A percentile compares a stretch with the other conserved stretches of the same genome.
Conservation (phyloP, 129 eudicot genomes). For the Pulicaria dysenterica region DNA sequence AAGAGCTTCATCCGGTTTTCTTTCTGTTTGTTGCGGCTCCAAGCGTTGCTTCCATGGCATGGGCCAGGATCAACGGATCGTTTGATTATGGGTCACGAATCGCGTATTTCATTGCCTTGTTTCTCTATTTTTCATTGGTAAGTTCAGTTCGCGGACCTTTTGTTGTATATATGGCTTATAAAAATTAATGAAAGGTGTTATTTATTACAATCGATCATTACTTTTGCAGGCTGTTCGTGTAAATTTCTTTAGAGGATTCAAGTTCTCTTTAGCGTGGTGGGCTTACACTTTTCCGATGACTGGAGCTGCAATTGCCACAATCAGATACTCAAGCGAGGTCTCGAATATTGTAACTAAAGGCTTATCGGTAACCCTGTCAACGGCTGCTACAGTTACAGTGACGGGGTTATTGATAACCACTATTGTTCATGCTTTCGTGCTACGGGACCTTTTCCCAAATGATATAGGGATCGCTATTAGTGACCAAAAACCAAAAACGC, state of each 20-base stretch:
- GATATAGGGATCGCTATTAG: slow-evolving; percentile 88
- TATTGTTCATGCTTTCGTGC: slow-evolving; percentile 66
- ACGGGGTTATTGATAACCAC: slow-evolving; percentile 61
- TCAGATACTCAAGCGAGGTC: slow-evolving; percentile 69
- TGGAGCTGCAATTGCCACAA: slow-evolving; percentile 77
- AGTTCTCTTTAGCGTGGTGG: slow-evolving; percentile 98
- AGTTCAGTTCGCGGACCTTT: not conserved
- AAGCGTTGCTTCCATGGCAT: slow-evolving; percentile 91
- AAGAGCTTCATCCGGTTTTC: slow-evolving; percentile 95
- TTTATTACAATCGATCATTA: not conserved
- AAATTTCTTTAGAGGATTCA: slow-evolving; percentile 87
- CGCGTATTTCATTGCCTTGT: slow-evolving; percentile 80
- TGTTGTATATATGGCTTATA: not conserved
- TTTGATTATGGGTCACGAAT: slow-evolving; percentile 70
- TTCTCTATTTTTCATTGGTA: slow-evolving; percentile 80
- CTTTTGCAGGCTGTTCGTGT: slow-evolving; percentile 57
- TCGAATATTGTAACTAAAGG: slow-evolving; percentile 46
- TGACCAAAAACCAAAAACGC: slow-evolving; percentile 44
- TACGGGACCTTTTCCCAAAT: slow-evolving; percentile 77
- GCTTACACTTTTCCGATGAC: slow-evolving; percentile 98
- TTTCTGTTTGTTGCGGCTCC: slow-evolving; percentile 89
- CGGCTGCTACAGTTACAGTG: slow-evolving; percentile 58
- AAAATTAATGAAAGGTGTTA: slow-evolving; percentile 6
- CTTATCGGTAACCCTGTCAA: slow-evolving; percentile 48
- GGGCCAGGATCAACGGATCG: slow-evolving; percentile 82